Evolutionary conservation across 2,329 filamentous ascomycete species (phyloP), one percentile per base, ranked within the genome.

Genomic region (Dichotomopilus funicola): DNA sequence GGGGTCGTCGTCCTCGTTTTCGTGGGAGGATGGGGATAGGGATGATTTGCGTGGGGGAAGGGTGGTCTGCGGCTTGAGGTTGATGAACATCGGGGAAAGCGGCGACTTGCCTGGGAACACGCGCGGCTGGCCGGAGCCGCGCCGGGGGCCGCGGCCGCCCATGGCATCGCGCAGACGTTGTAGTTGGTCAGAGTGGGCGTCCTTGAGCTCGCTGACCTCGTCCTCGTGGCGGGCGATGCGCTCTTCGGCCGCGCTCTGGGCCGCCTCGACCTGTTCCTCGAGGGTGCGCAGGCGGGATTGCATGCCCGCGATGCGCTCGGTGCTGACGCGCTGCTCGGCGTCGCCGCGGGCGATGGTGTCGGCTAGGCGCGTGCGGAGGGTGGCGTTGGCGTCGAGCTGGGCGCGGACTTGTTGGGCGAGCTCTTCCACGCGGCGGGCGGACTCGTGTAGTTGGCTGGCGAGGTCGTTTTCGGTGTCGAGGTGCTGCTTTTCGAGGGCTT

Each of bases 191-290:
- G 82, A 89, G 66, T 94, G 85, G 57, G 83, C 87, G 54, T 95
- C 89, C 62, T 87, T 86, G 53, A 97, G 74, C 27, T 80, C 76
- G 13, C 81, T 75, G 40, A 96, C 80, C 71, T 96, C 91, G 40
- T 94, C 89, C 69, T 97, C 94, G 66, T 96, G 91, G 49, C 84
- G 85, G 44, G 82, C 75, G 55, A 97, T 83, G 41, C 86, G 85
- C 49, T 92, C 91, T 68, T 99, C 94, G 0, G 90, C 92, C 19
- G 87, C 82, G 55, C 89, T 86, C 70, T 97, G 92, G 1, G 92
- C 90, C 19, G 82, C 74, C 53, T 95, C 78, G 27, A 99, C 81
- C 64, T 87, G 83, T 59, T 97, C 91, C 68, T 97, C 94, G 50
- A 96, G 82, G 12, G 76, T 73, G 64, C 88, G 89, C 55, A 99